phyloP scores from a whole-genome alignment of 164 flowering plant genomes.

The Aristolochia californica region DNA sequence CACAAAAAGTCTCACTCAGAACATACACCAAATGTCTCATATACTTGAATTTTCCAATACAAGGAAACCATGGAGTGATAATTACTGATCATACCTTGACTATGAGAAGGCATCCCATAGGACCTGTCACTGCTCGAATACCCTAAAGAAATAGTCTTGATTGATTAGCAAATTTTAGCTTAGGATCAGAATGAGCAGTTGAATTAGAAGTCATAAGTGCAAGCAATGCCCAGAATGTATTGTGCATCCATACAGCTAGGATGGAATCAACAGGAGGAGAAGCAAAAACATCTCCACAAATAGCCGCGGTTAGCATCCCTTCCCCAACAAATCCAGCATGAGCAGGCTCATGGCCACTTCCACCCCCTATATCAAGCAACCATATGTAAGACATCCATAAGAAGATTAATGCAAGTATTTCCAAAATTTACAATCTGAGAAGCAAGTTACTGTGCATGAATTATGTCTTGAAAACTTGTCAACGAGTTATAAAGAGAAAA shows the following conservation, averaged over 20 bases:
- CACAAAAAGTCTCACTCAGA: background rate
- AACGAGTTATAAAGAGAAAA: too few relatives aligned
- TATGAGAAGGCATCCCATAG: slow-evolving; percentile 85
- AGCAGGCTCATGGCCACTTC: slow-evolving; percentile 99
- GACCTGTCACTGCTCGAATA: slow-evolving; percentile 96
- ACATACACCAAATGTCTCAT: too few relatives aligned
- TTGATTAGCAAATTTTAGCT: slow-evolving; percentile 3
- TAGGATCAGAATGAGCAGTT: background rate
- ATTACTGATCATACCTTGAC: slow-evolving; percentile 48
- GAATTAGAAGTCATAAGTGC: background rate
- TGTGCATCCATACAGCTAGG: slow-evolving; percentile 59
- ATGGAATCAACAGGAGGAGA: slow-evolving; percentile 87
- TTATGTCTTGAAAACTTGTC: too few relatives aligned
- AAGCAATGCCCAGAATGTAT: background rate
- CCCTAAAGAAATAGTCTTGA: slow-evolving; percentile 40
- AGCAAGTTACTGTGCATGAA: too few relatives aligned
- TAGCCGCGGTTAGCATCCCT: slow-evolving; percentile 96
- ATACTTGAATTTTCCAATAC: background rate
- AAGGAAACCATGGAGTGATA: slow-evolving; percentile 2
- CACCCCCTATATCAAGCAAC: slow-evolving; percentile 54
- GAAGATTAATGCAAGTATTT: too few relatives aligned
- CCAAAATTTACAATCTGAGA: too few relatives aligned
- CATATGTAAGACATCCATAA: background rate
- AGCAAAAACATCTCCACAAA: slow-evolving; percentile 87
- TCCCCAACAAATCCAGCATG: slow-evolving; percentile 97